Evolutionary conservation across 192 early-diverging fungal genomes (phyloP).

Genomic region (Funneliformis geosporum): DNA sequence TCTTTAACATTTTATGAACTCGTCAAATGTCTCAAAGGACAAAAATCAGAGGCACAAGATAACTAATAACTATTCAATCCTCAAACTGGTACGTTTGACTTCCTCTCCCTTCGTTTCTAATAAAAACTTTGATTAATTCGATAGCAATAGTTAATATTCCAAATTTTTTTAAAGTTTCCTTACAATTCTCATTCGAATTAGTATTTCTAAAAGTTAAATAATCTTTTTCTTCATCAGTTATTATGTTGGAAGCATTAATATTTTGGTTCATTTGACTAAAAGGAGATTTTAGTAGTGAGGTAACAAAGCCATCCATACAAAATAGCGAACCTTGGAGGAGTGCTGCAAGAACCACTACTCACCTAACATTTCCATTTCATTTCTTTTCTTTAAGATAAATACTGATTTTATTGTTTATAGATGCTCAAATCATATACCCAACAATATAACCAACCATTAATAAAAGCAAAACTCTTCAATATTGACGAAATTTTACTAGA

Average conservation of each 20-base stretch:
- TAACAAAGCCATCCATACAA: slow-evolving; percentile 21
- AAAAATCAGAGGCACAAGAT: slow-evolving; percentile 5
- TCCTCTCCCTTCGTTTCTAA: not conserved
- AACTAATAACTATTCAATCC: slow-evolving; percentile 8
- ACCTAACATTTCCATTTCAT: too few species aligned
- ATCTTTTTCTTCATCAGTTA: slow-evolving; percentile 13
- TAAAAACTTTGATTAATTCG: not conserved
- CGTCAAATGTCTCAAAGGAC: not conserved
- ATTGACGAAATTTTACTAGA: not conserved
- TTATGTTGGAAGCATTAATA: slow-evolving; percentile 1
- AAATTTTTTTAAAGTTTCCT: slow-evolving; percentile 28
- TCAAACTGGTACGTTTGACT: not conserved
- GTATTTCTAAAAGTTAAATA: slow-evolving; percentile 10
- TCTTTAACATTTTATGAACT: not conserved
- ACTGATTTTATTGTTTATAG: too few species aligned
- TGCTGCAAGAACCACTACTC: not conserved
- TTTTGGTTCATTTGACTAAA: slow-evolving; percentile 22
- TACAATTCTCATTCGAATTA: slow-evolving; percentile 22
- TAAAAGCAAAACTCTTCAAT: slow-evolving; percentile 5
- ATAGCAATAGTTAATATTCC: slow-evolving; percentile 13
- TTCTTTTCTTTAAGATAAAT: too few species aligned
- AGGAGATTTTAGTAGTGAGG: slow-evolving; percentile 12
- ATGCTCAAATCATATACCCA: not conserved
- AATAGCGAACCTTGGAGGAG: not conserved
- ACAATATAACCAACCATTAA: slow-evolving; percentile 21